Percentiles rank a stretch among this genome's conserved stretches.
Conservation (phyloP, 139 green algal species). For the Spirogloea muscicola region DNA sequence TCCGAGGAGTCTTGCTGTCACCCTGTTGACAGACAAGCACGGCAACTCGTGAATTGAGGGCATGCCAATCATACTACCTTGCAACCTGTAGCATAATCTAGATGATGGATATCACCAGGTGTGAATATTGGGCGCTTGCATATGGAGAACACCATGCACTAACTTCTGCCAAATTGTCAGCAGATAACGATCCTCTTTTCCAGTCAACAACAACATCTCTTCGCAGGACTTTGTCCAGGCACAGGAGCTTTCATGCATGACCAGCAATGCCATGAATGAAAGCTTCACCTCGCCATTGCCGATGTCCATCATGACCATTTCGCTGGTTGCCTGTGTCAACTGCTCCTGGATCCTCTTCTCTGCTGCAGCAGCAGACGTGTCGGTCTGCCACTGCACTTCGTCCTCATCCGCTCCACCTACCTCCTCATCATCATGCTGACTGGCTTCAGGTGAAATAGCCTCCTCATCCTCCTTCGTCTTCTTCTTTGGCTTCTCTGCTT, state of each 20-base stretch:
- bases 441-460: conserved; percentile 19
- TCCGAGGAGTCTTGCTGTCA: no score
- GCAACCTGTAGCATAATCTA: no score
- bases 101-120: neutral
- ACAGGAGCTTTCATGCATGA: no score
- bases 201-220: conserved; percentile 56
- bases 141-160: no score
- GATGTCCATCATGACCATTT: conserved; percentile 64
- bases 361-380: conserved; percentile 79
- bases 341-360: conserved; percentile 76
- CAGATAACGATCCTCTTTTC: conserved; percentile 47
- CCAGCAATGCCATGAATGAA: no score
- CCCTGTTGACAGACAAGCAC: no score
- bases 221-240: no score
- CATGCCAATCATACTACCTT: no score
- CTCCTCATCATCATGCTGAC: conserved; percentile 34
- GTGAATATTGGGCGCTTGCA: conserved; percentile 44
- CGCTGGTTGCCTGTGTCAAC: conserved; percentile 75
- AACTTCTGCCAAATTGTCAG: neutral
- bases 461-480: conserved; percentile 60
- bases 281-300: no score
- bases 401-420: conserved; percentile 56
- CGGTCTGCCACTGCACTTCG: conserved; percentile 87
- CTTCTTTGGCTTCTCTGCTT: conserved; percentile 51
- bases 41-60: no score